Conservation (phyloP, 1,139 yeast genomes). For the Entelexis sorbosivorans region DNA sequence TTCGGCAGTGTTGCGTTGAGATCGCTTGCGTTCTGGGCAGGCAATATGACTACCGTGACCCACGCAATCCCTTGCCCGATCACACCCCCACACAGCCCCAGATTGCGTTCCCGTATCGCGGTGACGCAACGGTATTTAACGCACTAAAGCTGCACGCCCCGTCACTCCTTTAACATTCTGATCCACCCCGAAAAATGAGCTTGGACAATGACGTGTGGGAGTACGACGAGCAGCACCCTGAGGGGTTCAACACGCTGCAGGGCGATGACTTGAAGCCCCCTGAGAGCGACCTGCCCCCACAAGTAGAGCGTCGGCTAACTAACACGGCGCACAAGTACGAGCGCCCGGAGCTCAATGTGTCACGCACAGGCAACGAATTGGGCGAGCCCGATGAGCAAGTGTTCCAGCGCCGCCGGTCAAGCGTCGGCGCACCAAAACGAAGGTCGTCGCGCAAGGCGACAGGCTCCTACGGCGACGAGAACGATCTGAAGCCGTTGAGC, state of each 20-base stretch:
- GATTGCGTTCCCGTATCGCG: conserved; percentile 1
- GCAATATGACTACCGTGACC: neutral
- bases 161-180: neutral
- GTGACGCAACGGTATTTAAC: conserved; percentile 4
- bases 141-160: neutral
- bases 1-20: neutral
- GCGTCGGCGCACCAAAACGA: conserved; percentile 26
- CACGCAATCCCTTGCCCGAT: neutral
- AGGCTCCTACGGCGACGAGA: conserved; percentile 15
- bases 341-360: conserved; percentile 19
- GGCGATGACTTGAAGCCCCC: conserved; percentile 31
- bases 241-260: conserved; percentile 28
- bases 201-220: conserved; percentile 24
- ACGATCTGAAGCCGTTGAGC: conserved; percentile 13
- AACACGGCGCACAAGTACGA: conserved; percentile 31
- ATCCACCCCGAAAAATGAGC: neutral
- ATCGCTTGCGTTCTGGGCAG: neutral
- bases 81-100: conserved; percentile 3
- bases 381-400: conserved; percentile 24
- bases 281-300: conserved; percentile 27
- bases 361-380: conserved; percentile 27
- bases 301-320: conserved; percentile 32
- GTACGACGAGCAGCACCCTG: conserved; percentile 30
- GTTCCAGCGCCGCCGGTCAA: conserved; percentile 28
- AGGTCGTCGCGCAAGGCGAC: conserved; percentile 18